Evolutionary conservation across 371 early-diverging fungal genomes (phyloP).

Genomic region (Fennellomyces sp.): DNA sequence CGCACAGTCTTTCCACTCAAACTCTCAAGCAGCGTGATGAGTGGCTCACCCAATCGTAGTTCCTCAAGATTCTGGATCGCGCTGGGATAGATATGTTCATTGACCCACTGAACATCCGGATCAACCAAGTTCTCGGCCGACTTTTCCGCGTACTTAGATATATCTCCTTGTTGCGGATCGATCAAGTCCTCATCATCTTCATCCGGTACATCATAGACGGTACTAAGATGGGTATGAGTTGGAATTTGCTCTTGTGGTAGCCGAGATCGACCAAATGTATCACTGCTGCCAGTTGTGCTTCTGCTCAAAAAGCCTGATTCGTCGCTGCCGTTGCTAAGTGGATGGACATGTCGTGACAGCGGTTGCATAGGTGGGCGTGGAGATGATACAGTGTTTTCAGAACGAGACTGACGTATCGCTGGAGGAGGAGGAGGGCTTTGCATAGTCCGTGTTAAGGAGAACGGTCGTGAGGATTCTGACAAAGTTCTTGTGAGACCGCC

Average conservation of each 20-base stretch:
- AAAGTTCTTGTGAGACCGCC: too few relatives aligned
- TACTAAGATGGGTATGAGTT: constrained; percentile 6
- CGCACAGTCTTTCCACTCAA: constrained; percentile 54
- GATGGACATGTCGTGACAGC: not conserved
- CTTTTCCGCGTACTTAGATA: constrained; percentile 12
- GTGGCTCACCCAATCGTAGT: constrained; percentile 50
- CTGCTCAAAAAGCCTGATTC: not conserved
- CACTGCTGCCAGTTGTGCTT: constrained; percentile 5
- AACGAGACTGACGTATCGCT: constrained; percentile 16
- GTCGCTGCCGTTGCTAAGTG: not conserved
- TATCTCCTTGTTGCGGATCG: constrained; percentile 40
- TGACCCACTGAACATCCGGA: constrained; percentile 52
- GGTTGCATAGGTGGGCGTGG: not conserved
- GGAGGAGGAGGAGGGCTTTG: constrained; percentile 5
- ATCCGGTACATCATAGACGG: constrained; percentile 17
- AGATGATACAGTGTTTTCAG: constrained; percentile 9
- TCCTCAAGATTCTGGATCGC: constrained; percentile 11
- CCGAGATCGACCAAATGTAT: constrained; percentile 3
- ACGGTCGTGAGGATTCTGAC: too few relatives aligned
- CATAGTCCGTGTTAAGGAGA: not conserved
- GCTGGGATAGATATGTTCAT: constrained; percentile 34
- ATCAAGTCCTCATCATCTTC: constrained; percentile 51
- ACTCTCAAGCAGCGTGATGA: constrained; percentile 52
- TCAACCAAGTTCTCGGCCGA: not conserved
- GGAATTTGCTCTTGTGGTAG: constrained; percentile 3